Conservation (phyloP, 2,329 filamentous ascomycete species). For the Aureobasidium sp. region DNA sequence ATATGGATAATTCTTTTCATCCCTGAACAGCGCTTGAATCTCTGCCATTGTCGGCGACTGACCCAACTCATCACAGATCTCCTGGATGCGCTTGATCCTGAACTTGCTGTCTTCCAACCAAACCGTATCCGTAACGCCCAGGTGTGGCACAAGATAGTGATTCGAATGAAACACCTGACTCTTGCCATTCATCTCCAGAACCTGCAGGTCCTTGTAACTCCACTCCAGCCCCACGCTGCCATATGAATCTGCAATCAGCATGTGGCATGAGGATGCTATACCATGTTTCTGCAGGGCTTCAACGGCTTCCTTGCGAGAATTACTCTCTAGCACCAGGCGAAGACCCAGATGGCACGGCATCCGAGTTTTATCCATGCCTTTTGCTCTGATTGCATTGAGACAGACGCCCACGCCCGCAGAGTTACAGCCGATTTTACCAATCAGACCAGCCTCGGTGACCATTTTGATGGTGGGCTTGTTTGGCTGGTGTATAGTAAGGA, state of each 20-base stretch:
- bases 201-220: constrained; percentile 28
- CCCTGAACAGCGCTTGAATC: constrained; percentile 33
- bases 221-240: constrained; percentile 47
- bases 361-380: constrained; percentile 45
- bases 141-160: constrained; percentile 36
- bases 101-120: constrained; percentile 37
- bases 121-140: constrained; percentile 33
- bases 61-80: constrained; percentile 23
- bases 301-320: constrained; percentile 42
- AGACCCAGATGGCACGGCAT: constrained; percentile 58
- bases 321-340: constrained; percentile 48
- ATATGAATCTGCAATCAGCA: constrained; percentile 45
- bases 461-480: constrained; percentile 45
- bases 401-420: constrained; percentile 50
- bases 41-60: neutral
- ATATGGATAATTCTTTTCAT: constrained; percentile 34
- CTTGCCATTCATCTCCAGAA: constrained; percentile 27
- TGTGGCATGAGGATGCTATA: constrained; percentile 48
- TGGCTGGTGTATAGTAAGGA: constrained; percentile 40
- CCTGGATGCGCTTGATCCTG: constrained; percentile 33
- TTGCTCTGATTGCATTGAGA: constrained; percentile 55
- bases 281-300: constrained; percentile 38
- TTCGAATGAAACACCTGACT: constrained; percentile 39
- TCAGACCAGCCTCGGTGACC: constrained; percentile 54
- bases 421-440: constrained; percentile 63